Percentiles rank a stretch among this genome's conserved stretches.
Conservation (phyloP, 225 moss, liverwort and hornwort genomes). For the Takakia lepidozioides region DNA sequence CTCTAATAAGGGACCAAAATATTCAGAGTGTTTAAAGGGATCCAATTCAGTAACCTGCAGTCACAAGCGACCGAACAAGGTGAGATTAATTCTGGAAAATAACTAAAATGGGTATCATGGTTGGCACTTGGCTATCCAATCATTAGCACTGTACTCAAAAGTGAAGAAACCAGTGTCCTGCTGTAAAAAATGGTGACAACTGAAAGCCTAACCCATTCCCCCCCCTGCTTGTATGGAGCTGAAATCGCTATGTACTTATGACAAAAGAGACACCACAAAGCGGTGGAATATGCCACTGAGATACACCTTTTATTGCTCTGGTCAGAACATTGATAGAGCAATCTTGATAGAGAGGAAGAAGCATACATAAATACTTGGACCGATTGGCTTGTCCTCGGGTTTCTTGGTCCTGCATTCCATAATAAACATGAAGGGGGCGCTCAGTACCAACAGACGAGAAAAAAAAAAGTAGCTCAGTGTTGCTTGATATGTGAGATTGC, state of each 20-base stretch:
- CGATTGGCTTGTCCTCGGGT: constrained; percentile 34
- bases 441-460: neutral
- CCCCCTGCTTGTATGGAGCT: too few species aligned
- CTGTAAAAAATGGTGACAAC: too few species aligned
- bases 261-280: too few species aligned
- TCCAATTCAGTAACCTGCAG: constrained; percentile 96
- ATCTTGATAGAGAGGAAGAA: constrained; percentile 1
- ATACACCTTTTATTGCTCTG: too few species aligned
- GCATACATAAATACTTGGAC: constrained; percentile 44
- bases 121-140: too few species aligned
- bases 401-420: constrained; percentile 41
- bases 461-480: neutral
- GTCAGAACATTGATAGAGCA: too few species aligned
- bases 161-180: too few species aligned
- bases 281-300: too few species aligned
- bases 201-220: too few species aligned
- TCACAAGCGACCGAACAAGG: neutral
- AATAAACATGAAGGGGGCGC: neutral
- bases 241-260: too few species aligned
- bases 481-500: neutral
- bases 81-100: neutral
- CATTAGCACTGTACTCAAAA: too few species aligned
- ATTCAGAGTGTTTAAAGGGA: constrained; percentile 86
- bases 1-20: constrained; percentile 92
- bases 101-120: too few species aligned